These are phyloP conservation scores for grape (Vitis vinifera) DNA, from an alignment of 164 flowering plant genomes.

Conservation along the genomic window DNA sequence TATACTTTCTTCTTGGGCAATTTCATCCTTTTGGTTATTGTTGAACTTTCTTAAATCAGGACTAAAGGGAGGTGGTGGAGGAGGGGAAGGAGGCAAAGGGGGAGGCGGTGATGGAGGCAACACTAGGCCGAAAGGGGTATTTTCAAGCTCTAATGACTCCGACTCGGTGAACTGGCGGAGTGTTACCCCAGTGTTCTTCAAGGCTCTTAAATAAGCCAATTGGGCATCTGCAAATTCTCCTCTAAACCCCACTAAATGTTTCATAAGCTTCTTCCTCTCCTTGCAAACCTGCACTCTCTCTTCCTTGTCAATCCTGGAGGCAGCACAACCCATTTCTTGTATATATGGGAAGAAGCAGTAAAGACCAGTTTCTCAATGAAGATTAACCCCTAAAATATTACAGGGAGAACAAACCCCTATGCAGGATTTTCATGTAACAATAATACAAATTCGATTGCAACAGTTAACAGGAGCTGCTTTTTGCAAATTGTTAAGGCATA, in stretches of 20 bases:
- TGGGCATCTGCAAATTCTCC: slow-evolving; percentile 67
- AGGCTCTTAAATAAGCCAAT: slow-evolving; percentile 62
- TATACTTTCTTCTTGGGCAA: slow-evolving; percentile 40
- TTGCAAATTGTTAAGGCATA: no score
- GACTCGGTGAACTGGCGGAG: slow-evolving; percentile 84
- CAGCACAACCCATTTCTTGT: slow-evolving; percentile 70
- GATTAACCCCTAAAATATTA: background rate
- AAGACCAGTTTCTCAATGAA: background rate
- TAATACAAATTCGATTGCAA: no score
- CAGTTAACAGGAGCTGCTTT: no score
- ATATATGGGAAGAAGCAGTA: background rate
- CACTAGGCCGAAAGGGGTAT: slow-evolving; percentile 17
- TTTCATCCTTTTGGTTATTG: slow-evolving; percentile 13
- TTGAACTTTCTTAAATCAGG: slow-evolving; percentile 39
- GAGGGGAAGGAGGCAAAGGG: slow-evolving; percentile 67
- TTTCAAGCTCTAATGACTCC: slow-evolving; percentile 55
- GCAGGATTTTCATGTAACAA: no score
- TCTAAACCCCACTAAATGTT: slow-evolving; percentile 54
- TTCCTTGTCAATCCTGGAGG: slow-evolving; percentile 65
- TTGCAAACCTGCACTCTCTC: slow-evolving; percentile 68
- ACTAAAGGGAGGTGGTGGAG: slow-evolving; percentile 68
- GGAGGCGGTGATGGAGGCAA: slow-evolving; percentile 58
- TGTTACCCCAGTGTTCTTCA: slow-evolving; percentile 82
- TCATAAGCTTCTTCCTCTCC: slow-evolving; percentile 74
- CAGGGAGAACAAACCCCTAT: background rate